Evolutionary conservation across 768 basidiomycete genomes (phyloP).

Genomic region (Phallus indusiatus): DNA sequence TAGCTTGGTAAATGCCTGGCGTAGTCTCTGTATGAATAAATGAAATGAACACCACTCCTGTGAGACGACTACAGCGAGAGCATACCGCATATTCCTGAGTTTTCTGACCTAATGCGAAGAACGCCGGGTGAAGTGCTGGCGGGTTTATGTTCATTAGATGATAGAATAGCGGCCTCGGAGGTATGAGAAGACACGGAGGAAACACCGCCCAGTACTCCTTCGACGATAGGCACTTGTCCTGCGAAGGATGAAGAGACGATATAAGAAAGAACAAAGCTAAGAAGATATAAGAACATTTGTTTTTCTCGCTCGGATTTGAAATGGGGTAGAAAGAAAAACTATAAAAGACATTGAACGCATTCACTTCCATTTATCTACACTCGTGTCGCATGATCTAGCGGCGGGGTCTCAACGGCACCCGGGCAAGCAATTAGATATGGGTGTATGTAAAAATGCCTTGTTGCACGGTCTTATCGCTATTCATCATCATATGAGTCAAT

Average conservation of each 20-base stretch:
- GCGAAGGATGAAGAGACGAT: not conserved
- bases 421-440: too few relatives aligned
- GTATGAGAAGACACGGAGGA: not conserved
- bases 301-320: not conserved
- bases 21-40: conserved; percentile 43
- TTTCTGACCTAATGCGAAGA: conserved; percentile 24
- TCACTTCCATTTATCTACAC: too few relatives aligned
- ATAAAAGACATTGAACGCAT: too few relatives aligned
- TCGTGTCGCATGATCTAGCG: too few relatives aligned
- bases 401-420: too few relatives aligned
- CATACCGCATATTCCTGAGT: conserved; percentile 52
- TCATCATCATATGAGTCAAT: not conserved
- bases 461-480: not conserved
- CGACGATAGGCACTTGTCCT: not conserved
- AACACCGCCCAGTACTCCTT: not conserved
- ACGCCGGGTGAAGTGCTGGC: not conserved
- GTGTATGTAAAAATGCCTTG: not conserved
- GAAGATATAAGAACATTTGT: not conserved
- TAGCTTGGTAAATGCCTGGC: conserved; percentile 49
- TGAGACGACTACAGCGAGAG: not conserved
- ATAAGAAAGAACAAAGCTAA: not conserved
- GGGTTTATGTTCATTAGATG: not conserved
- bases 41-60: not conserved
- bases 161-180: not conserved
- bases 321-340: not conserved